Evolutionary conservation across 768 basidiomycete species (phyloP), one percentile per base, ranked within the genome.

Genomic region (Hypsizygus marmoreus): DNA sequence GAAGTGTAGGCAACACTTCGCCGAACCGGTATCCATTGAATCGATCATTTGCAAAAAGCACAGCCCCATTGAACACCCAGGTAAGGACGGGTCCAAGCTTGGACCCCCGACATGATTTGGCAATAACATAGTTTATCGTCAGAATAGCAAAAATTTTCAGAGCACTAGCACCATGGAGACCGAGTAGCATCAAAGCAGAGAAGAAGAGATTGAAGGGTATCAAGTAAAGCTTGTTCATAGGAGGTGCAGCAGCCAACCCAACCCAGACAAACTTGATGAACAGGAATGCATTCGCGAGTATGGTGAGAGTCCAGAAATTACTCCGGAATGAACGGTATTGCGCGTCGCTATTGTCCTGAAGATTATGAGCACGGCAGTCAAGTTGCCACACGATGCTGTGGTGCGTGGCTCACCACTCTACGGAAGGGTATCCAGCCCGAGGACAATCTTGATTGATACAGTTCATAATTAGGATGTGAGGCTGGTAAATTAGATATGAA

Each of bases 301-400:
- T 52, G 13, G 74, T 57, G 4, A 98, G 76, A 4, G 83, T 64
- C 4, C 85, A 80, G 35, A 97, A 61, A 61, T 93, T 91, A 55
- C 77, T 74, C 29, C 97, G 81, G 66, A 99, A 97, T 3, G 83
- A 78, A 19, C 87, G 86, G 62, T 94, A 97, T 70, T 98, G 97
- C 0, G 76, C 70, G 58, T 98, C 97, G 51, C 90, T 92, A 59
- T 87, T 90, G 65, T 99, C 97, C 95, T 97, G 51, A 8, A 26
- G 37, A 28, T 31, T 24, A 19, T 38, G 46, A 55, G 53, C 25
- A n/a, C 17, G 14, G 28, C 25, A 49, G 38, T 50, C 25, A 45
- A 43, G 25, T 33, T 35, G 12, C 26, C 10, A 36, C 28, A 26
- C 19, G 10, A 14, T 13, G 26, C 7, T 9, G 28, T n/a, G 42